Percentiles rank a stretch among this genome's conserved stretches.
These are phyloP conservation scores for Myriosclerotinia curreyana DNA, from an alignment of 2,329 filamentous ascomycete species.

Conservation along the genomic window DNA sequence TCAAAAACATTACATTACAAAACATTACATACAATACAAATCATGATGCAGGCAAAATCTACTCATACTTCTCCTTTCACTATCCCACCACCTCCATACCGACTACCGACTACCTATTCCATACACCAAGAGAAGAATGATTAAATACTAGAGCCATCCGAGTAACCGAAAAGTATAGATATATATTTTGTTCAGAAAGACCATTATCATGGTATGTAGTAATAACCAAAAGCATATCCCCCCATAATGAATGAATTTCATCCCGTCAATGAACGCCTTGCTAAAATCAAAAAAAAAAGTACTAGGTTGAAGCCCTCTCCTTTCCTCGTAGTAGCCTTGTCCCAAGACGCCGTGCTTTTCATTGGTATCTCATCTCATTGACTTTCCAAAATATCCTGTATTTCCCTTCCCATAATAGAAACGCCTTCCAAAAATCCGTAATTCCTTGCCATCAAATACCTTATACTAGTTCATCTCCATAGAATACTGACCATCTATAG, in stretches of 20 bases:
- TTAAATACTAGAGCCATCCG: neutral
- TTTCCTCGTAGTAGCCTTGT: slow-evolving; percentile 13
- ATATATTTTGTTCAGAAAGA: slow-evolving; percentile 5
- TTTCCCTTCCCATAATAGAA: slow-evolving; percentile 23
- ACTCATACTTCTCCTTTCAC: neutral
- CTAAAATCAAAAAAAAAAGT: slow-evolving; percentile 20
- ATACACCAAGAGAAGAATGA: neutral
- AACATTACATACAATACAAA: neutral
- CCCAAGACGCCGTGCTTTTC: slow-evolving; percentile 28
- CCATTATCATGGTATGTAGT: slow-evolving; percentile 4
- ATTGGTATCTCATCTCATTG: slow-evolving; percentile 26
- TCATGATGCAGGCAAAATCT: neutral
- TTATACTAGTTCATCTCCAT: slow-evolving; percentile 40
- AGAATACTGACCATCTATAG: slow-evolving; percentile 45
- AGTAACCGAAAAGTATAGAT: neutral
- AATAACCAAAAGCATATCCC: slow-evolving; percentile 4
- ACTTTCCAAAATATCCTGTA: slow-evolving; percentile 13
- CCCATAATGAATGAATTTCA: neutral
- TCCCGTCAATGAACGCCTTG: slow-evolving; percentile 10
- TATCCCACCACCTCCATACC: neutral
- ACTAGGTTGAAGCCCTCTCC: slow-evolving; percentile 12
- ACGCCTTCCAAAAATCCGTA: slow-evolving; percentile 24
- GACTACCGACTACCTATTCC: neutral
- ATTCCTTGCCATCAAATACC: slow-evolving; percentile 10
- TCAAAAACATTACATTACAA: too few species aligned